These are phyloP conservation scores for Puccinia coronata DNA, from an alignment of 1,284 basidiomycete genomes.

Conservation along the genomic window DNA sequence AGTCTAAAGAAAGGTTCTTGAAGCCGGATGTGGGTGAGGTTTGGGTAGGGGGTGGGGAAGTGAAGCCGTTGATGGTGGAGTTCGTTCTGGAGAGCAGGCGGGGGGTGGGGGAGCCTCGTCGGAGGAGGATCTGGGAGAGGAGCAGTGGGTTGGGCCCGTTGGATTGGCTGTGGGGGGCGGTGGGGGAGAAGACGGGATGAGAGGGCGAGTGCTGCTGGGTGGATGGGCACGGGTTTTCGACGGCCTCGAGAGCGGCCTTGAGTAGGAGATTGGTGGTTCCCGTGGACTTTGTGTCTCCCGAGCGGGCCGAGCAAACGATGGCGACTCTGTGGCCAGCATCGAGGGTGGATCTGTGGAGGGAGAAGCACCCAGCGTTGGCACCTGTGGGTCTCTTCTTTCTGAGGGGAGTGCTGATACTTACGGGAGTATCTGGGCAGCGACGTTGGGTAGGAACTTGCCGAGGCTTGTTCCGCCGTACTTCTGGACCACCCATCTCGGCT, in stretches of 20 bases:
- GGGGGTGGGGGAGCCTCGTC: constrained; percentile 50
- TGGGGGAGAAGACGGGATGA: constrained; percentile 51
- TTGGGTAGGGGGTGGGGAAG: constrained; percentile 51
- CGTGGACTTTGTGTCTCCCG: constrained; percentile 87
- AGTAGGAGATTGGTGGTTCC: constrained; percentile 94
- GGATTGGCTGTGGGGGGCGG: constrained; percentile 36
- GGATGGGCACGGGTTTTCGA: constrained; percentile 60
- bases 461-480: constrained; percentile 96
- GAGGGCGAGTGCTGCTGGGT: too few species aligned
- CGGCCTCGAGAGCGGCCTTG: constrained; percentile 78
- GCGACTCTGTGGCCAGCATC: constrained; percentile 76
- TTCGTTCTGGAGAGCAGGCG: constrained; percentile 55
- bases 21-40: constrained; percentile 51
- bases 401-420: constrained; percentile 64
- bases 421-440: constrained; percentile 83
- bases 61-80: constrained; percentile 58
- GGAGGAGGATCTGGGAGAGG: constrained; percentile 47
- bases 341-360: constrained; percentile 70
- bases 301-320: constrained; percentile 93
- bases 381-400: too few species aligned
- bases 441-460: constrained; percentile 83
- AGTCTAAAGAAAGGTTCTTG: constrained; percentile 26
- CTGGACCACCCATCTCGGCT: constrained; percentile 76
- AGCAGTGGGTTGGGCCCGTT: constrained; percentile 51
- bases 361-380: constrained; percentile 43